Conservation (phyloP, 148 eudicot genomes). For the Amaranthus cruentus region DNA sequence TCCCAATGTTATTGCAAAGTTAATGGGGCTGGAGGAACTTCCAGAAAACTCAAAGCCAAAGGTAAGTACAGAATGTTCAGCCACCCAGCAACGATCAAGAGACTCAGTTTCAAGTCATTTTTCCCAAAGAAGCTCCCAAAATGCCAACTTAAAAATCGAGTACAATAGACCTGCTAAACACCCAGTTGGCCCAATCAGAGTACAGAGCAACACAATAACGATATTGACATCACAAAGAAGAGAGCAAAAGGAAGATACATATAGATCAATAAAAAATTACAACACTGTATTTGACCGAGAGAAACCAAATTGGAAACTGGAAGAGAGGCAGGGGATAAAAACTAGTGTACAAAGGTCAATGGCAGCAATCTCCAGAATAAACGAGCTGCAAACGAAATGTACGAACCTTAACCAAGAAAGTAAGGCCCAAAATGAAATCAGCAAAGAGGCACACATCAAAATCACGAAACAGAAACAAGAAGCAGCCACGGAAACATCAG, state of each 20-base stretch:
- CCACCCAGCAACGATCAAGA: slow-evolving; percentile 28
- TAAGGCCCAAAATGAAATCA: slow-evolving; percentile 15
- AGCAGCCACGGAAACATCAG: slow-evolving; percentile 22
- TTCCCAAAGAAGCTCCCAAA: slow-evolving; percentile 20
- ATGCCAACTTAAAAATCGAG: slow-evolving; percentile 19
- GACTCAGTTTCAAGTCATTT: slow-evolving; percentile 20
- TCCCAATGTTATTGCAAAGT: no score
- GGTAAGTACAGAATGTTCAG: slow-evolving; percentile 20
- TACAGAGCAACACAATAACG: slow-evolving; percentile 26
- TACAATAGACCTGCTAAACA: slow-evolving; percentile 12
- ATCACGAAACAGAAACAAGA: slow-evolving; percentile 25
- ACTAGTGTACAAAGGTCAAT: slow-evolving; percentile 24
- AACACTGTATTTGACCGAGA: slow-evolving; percentile 10
- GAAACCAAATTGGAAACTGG: slow-evolving; percentile 27
- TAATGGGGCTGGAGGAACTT: slow-evolving; percentile 43
- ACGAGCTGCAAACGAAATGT: slow-evolving; percentile 29
- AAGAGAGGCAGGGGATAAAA: slow-evolving; percentile 20
- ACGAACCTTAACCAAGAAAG: slow-evolving; percentile 20
- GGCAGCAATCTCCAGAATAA: slow-evolving; percentile 18
- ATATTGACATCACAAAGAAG: slow-evolving; percentile 15
- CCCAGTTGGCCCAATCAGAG: slow-evolving; percentile 20
- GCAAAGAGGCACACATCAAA: slow-evolving; percentile 16
- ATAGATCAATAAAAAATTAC: slow-evolving; percentile 4
- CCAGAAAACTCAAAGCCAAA: slow-evolving; percentile 33
- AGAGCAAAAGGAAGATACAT: slow-evolving; percentile 17